Conservation (phyloP, 768 basidiomycete genomes). For the Sarcomyxa edulis region DNA sequence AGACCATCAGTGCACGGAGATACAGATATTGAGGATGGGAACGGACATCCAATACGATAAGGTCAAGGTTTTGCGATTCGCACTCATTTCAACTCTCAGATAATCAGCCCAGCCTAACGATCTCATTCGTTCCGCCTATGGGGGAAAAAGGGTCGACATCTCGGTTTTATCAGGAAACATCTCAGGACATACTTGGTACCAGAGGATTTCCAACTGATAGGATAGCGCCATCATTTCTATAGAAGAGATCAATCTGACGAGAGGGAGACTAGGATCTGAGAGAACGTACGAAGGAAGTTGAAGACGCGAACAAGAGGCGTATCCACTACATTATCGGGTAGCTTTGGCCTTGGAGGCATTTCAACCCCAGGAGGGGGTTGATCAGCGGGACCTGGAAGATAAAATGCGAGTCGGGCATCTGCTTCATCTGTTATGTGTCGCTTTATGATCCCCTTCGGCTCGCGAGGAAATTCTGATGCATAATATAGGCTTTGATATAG, state of each 20-base stretch:
- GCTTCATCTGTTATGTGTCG: slow-evolving; percentile 71
- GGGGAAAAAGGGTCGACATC: slow-evolving; percentile 4
- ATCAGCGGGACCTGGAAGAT: slow-evolving; percentile 44
- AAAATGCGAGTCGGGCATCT: slow-evolving; percentile 59
- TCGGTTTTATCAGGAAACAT: not conserved
- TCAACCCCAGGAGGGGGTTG: slow-evolving; percentile 35
- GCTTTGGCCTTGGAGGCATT: slow-evolving; percentile 39
- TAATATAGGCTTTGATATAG: not conserved
- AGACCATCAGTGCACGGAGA: not conserved
- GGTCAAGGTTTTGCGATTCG: slow-evolving; percentile 60
- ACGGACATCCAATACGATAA: slow-evolving; percentile 88
- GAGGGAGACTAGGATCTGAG: not conserved
- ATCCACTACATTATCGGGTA: slow-evolving; percentile 64
- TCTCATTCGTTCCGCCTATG: slow-evolving; percentile 67
- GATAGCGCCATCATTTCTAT: slow-evolving; percentile 88
- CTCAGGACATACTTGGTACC: slow-evolving; percentile 53
- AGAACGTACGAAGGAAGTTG: slow-evolving; percentile 79
- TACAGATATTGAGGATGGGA: not conserved
- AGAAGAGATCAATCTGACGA: slow-evolving; percentile 2
- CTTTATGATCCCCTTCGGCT: slow-evolving; percentile 57
- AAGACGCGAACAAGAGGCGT: slow-evolving; percentile 80
- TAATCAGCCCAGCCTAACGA: slow-evolving; percentile 85
- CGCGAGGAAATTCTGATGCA: slow-evolving; percentile 66
- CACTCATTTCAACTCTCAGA: slow-evolving; percentile 63
- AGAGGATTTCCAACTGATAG: slow-evolving; percentile 88